These are phyloP conservation scores for Ogataea degrootiae DNA, from an alignment of 805 yeast species.

Conservation along the genomic window DNA sequence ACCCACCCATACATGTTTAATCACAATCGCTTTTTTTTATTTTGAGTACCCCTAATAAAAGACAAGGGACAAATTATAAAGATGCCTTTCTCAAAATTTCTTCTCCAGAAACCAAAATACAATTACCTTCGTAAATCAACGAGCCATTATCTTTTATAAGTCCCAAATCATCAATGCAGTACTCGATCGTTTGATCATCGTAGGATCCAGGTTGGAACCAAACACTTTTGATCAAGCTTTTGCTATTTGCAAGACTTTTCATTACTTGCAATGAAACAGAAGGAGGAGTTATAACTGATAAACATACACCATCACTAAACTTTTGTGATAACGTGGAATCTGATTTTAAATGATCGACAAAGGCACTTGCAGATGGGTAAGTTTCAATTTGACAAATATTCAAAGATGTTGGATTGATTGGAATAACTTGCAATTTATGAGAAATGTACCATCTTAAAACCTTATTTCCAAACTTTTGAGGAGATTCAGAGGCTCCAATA, in stretches of 20 bases:
- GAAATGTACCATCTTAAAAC: conserved; percentile 63
- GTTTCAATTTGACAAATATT: conserved; percentile 29
- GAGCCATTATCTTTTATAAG: conserved; percentile 21
- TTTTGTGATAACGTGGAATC: background rate
- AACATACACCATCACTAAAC: conserved; percentile 44
- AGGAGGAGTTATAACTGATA: conserved; percentile 78
- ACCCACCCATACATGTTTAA: background rate
- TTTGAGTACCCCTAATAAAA: background rate
- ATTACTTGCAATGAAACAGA: conserved; percentile 44
- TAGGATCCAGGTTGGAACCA: conserved; percentile 89
- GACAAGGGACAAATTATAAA: background rate
- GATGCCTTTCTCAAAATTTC: conserved; percentile 25
- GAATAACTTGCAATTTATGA: conserved; percentile 54
- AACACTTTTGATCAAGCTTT: conserved; percentile 42
- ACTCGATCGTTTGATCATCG: conserved; percentile 44
- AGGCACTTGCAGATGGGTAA: background rate
- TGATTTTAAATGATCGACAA: background rate
- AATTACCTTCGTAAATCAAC: conserved; percentile 49
- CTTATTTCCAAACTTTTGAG: conserved; percentile 64
- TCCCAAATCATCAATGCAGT: conserved; percentile 26
- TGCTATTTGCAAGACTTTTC: conserved; percentile 30
- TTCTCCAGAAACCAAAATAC: conserved; percentile 70
- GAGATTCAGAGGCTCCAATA: conserved; percentile 65
- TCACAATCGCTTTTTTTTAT: too few species aligned
- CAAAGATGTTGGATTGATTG: conserved; percentile 56